phyloP scores from a whole-genome alignment of 257 asterid species.

The Nicotiana paniculata region DNA sequence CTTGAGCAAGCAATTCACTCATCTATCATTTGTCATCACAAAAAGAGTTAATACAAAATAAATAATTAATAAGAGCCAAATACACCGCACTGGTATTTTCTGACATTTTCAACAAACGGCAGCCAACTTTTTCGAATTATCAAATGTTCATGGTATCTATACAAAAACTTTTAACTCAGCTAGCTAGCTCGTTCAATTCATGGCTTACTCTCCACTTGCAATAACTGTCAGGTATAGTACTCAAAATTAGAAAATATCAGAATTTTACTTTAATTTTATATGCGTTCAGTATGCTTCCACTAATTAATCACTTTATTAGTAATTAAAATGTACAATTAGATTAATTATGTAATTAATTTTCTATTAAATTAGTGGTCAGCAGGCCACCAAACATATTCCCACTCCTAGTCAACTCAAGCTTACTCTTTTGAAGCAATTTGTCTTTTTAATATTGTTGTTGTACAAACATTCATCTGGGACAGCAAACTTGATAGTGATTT shows the following conservation, averaged over 20 bases:
- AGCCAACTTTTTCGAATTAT: background rate
- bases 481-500: background rate
- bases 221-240: background rate
- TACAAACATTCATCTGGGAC: background rate
- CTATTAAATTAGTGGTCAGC: background rate
- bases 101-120: background rate
- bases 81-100: background rate
- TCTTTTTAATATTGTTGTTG: background rate
- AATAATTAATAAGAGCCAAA: background rate
- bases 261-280: background rate
- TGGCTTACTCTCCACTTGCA: background rate
- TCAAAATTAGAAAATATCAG: background rate
- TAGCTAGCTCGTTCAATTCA: no score
- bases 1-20: background rate
- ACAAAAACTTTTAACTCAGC: background rate
- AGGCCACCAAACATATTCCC: background rate
- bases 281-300: background rate
- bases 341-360: no score
- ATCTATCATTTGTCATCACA: background rate
- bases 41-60: no score
- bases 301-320: no score
- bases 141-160: background rate
- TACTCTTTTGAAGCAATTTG: background rate
- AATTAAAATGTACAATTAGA: background rate
- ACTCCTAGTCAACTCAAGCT: background rate